phyloP scores from a whole-genome alignment of 2,329 filamentous ascomycete species.

The Colletotrichum sansevieriae region DNA sequence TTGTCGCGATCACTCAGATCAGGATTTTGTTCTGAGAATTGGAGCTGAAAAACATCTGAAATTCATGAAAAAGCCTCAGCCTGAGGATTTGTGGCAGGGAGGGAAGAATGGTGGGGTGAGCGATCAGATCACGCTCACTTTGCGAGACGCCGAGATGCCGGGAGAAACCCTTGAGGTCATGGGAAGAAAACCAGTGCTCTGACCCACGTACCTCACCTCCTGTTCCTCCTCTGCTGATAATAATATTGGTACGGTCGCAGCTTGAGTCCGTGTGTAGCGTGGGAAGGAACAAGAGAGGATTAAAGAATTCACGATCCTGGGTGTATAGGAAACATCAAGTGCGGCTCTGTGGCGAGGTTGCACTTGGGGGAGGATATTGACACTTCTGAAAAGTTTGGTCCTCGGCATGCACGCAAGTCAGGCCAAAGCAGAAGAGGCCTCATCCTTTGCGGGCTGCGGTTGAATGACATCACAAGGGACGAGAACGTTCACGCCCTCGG shows the following conservation, averaged over 20 bases:
- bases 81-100: background rate
- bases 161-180: constrained; percentile 25
- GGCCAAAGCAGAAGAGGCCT: background rate
- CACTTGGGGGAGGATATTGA: no score
- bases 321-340: no score
- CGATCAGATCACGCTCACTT: constrained; percentile 9
- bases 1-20: background rate
- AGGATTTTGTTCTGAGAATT: background rate
- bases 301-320: no score
- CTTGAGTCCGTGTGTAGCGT: no score
- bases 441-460: no score
- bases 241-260: no score
- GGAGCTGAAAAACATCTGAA: constrained; percentile 1
- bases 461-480: constrained; percentile 30
- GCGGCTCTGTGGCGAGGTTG: no score
- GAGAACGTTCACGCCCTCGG: constrained; percentile 18
- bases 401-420: background rate
- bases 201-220: constrained; percentile 10
- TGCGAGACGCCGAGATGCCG: constrained; percentile 39
- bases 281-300: no score
- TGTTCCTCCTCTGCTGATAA: no score
- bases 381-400: background rate
- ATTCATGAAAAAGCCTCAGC: background rate
- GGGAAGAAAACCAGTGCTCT: background rate
- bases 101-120: background rate